phyloP scores from a whole-genome alignment of 164 flowering plant species.

The Vitis labrusca region DNA sequence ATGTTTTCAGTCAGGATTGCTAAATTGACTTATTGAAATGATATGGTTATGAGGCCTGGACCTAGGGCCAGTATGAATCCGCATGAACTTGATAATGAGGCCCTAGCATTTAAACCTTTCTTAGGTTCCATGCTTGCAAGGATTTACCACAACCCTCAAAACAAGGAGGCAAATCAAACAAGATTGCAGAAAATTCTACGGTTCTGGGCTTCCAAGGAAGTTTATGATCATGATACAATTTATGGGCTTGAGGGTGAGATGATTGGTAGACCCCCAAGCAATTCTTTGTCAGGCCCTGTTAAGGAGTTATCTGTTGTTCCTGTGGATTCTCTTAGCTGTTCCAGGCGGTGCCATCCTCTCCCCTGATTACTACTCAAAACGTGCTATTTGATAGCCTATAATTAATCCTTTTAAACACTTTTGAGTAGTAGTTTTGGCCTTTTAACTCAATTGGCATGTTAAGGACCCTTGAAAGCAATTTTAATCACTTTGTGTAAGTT shows the following conservation, averaged over 20 bases:
- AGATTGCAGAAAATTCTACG: slow-evolving; percentile 84
- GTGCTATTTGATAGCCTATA: no score
- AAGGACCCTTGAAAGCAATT: no score
- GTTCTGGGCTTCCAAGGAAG: slow-evolving; percentile 98
- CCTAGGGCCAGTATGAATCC: slow-evolving; percentile 22
- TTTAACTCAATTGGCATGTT: no score
- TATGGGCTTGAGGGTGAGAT: slow-evolving; percentile 76
- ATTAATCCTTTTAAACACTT: no score
- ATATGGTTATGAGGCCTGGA: no score
- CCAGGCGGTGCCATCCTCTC: slow-evolving; percentile 34
- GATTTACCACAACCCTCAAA: slow-evolving; percentile 86
- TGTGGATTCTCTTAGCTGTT: slow-evolving; percentile 29
- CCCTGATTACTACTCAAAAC: no score
- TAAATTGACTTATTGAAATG: no score
- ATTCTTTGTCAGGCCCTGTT: slow-evolving; percentile 44
- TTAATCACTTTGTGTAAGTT: no score
- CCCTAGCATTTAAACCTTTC: slow-evolving; percentile 90
- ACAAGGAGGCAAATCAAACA: slow-evolving; percentile 87
- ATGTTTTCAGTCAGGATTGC: no score
- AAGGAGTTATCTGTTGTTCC: slow-evolving; percentile 43
- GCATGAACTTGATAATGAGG: slow-evolving; percentile 87
- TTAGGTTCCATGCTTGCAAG: slow-evolving; percentile 91
- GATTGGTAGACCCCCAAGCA: slow-evolving; percentile 61
- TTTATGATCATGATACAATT: slow-evolving; percentile 83
- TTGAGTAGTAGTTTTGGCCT: no score